Evolutionary conservation across 305 asterid species (phyloP), one percentile per base, ranked within the genome.

Genomic region (Rubia peregrina): DNA sequence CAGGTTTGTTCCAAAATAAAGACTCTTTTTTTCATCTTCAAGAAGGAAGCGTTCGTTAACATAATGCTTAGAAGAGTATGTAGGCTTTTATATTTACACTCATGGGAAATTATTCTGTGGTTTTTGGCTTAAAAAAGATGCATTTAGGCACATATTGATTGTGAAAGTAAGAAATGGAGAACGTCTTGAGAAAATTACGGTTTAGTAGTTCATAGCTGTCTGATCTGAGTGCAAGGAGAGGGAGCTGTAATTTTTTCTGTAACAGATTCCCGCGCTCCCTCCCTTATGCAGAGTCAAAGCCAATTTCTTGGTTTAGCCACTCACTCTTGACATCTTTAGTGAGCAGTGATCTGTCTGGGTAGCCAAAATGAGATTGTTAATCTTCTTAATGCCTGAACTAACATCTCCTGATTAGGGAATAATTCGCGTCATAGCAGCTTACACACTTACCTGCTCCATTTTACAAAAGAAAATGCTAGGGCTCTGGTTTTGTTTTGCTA

Each of bases 1-100:
- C 85, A 89, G 97, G 98, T 93, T 80, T 53, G 74, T 64, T 56
- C 59, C 41, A 44, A 41, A 55, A 53, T 59, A 68, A 5, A 21
- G 11, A 61, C 36, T 57, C 24, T n/a, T 55, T 41, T 26, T 14
- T 61, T 46, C 19, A 21, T 16, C 7, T 30, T 24, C 44, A 21
- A 26, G 33, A 60, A 61, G n/a, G 38, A 51, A 11, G 19, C 65
- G 11, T 22, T 61, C 4, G 9, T 46, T 3, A 11, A 24, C 4
- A 22, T 56, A 3, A 14, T 74, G 44, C 70, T 68, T 33, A 74
- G 60, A 61, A 46, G 61, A 24, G 26, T 33, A 17, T 13, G 1
- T 30, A n/a, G 60, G 2, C 12, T 51, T 12, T 51, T 30, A 48
- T 33, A 9, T n/a, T 17, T 68, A 51, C 76, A 68, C 76, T 65